Percentiles rank a stretch among this genome's conserved stretches.
phyloP scores from a whole-genome alignment of 345 rosid species.

The Murraya koenigii region DNA sequence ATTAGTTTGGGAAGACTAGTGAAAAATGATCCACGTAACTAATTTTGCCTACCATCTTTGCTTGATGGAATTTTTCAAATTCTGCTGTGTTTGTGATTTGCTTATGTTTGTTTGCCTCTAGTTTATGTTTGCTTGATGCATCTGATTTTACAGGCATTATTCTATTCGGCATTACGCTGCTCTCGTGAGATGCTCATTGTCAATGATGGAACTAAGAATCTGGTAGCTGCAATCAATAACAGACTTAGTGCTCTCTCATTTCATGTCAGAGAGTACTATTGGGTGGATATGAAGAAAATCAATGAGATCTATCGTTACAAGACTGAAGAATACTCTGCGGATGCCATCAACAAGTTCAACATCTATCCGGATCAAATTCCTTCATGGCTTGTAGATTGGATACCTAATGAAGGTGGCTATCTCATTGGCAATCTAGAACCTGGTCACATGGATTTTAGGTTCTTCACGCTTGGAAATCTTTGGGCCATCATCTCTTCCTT shows the following conservation, averaged over 20 bases:
- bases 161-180: constrained; percentile 87
- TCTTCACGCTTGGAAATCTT: constrained; percentile 92
- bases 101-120: neutral
- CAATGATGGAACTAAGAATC: constrained; percentile 74
- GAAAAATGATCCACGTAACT: neutral
- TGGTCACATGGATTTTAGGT: constrained; percentile 98
- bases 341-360: constrained; percentile 91
- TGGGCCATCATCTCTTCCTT: constrained; percentile 79
- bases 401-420: constrained; percentile 87
- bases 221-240: constrained; percentile 80
- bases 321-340: constrained; percentile 86
- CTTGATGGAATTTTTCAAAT: neutral
- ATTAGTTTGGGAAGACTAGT: neutral
- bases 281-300: constrained; percentile 80
- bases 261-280: constrained; percentile 89
- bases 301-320: constrained; percentile 95
- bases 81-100: neutral
- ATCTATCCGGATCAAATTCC: constrained; percentile 97
- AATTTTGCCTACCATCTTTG: neutral
- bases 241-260: constrained; percentile 86
- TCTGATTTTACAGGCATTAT: constrained; percentile 61
- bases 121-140: constrained; percentile 5
- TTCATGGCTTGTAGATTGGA: constrained; percentile 92
- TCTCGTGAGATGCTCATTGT: constrained; percentile 82
- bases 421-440: constrained; percentile 91